These are phyloP conservation scores for Thelonectria olida DNA, from an alignment of 2,329 filamentous ascomycete species.

Conservation along the genomic window DNA sequence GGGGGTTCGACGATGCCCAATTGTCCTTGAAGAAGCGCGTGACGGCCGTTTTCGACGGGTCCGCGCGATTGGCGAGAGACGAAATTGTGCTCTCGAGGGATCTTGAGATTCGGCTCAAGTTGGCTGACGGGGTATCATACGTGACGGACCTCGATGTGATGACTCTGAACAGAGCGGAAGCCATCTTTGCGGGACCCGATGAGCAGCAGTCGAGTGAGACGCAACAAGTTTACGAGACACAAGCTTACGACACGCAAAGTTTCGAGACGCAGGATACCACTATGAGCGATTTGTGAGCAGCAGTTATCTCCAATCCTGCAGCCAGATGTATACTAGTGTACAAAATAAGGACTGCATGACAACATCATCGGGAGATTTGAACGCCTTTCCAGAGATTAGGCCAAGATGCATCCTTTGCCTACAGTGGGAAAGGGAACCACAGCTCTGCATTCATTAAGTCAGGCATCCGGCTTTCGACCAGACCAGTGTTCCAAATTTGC, in stretches of 20 bases:
- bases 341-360: too few species aligned
- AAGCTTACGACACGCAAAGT: too few species aligned
- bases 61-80: background rate
- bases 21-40: background rate
- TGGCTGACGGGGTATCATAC: background rate
- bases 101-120: background rate
- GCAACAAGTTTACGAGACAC: background rate
- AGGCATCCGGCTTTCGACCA: too few species aligned
- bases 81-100: background rate
- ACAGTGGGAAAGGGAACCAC: too few species aligned
- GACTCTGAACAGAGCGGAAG: background rate
- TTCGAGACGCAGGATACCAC: background rate
- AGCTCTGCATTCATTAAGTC: too few species aligned
- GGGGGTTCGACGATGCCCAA: background rate
- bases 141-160: slow-evolving; percentile 1
- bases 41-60: background rate
- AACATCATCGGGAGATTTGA: too few species aligned
- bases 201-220: background rate
- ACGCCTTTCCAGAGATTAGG: too few species aligned
- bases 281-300: background rate
- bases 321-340: too few species aligned
- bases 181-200: background rate
- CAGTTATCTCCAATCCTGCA: too few species aligned
- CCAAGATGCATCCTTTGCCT: too few species aligned
- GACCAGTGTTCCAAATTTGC: too few species aligned